Evolutionary conservation across 805 yeast species (phyloP).

Genomic region (Yueomyces sp.): DNA sequence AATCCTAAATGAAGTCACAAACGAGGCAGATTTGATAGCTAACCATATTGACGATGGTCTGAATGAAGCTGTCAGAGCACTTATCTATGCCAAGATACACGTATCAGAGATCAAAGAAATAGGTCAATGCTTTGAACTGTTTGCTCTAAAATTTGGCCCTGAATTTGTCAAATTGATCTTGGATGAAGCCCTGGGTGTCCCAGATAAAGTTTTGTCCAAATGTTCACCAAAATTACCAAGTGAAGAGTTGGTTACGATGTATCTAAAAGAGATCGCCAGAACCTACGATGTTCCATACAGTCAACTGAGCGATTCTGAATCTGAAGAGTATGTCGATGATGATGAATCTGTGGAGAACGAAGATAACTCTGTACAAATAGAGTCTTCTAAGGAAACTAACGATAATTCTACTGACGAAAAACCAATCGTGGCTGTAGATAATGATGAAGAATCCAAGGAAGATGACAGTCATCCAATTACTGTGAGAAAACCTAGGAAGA

Average conservation of each 20-base stretch:
- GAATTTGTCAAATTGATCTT: constrained; percentile 40
- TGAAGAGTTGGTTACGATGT: constrained; percentile 49
- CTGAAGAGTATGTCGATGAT: constrained; percentile 15
- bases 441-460: constrained; percentile 14
- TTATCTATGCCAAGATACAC: constrained; percentile 56
- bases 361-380: constrained; percentile 14
- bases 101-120: constrained; percentile 65
- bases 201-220: constrained; percentile 50
- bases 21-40: constrained; percentile 22
- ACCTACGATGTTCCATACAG: constrained; percentile 70
- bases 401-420: constrained; percentile 12
- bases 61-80: constrained; percentile 59
- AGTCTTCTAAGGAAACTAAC: constrained; percentile 19
- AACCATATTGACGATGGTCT: constrained; percentile 31
- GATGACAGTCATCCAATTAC: constrained; percentile 28
- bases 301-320: constrained; percentile 26
- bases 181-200: constrained; percentile 32
- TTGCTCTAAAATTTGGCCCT: constrained; percentile 49
- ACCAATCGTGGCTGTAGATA: constrained; percentile 27
- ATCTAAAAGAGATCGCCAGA: constrained; percentile 65
- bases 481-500: constrained; percentile 29
- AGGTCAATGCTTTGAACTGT: constrained; percentile 42
- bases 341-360: constrained; percentile 15
- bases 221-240: constrained; percentile 59
- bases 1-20: constrained; percentile 34